A percentile compares a stretch with the other conserved stretches of the same genome.
Evolutionary conservation across 2,329 filamentous ascomycete genomes (phyloP).

Genomic region (Alternaria ethzedia): DNA sequence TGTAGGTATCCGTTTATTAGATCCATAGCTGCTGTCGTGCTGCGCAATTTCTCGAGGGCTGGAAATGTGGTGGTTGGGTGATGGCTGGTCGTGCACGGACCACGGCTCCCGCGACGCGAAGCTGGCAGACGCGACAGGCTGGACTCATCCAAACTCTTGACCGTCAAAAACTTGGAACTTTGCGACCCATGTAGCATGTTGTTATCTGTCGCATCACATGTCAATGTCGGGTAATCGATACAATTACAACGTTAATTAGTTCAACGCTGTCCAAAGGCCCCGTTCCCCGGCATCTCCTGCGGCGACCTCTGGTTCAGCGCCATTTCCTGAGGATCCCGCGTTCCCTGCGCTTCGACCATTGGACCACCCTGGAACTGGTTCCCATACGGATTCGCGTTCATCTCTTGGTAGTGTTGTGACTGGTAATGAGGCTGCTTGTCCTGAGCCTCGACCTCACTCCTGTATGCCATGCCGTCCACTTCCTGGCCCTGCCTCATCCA

Average conservation of each 20-base stretch:
- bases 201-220: background rate
- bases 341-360: background rate
- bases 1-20: conserved; percentile 24
- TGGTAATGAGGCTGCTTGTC: background rate
- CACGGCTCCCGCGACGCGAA: background rate
- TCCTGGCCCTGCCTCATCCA: background rate
- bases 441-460: conserved; percentile 1
- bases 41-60: conserved; percentile 30
- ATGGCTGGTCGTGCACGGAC: conserved; percentile 29
- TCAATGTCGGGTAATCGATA: background rate
- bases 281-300: background rate
- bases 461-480: conserved; percentile 4
- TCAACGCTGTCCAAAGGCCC: background rate
- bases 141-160: background rate
- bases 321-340: conserved; percentile 5
- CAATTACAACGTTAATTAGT: background rate
- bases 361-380: background rate
- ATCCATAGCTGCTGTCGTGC: conserved; percentile 19
- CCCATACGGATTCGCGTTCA: background rate
- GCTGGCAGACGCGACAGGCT: background rate
- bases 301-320: background rate
- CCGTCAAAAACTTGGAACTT: background rate
- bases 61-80: conserved; percentile 40
- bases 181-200: background rate
- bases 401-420: background rate